These are phyloP conservation scores for Rhodotorula sphaerocarpa DNA, from an alignment of 768 basidiomycete genomes.

Conservation along the genomic window DNA sequence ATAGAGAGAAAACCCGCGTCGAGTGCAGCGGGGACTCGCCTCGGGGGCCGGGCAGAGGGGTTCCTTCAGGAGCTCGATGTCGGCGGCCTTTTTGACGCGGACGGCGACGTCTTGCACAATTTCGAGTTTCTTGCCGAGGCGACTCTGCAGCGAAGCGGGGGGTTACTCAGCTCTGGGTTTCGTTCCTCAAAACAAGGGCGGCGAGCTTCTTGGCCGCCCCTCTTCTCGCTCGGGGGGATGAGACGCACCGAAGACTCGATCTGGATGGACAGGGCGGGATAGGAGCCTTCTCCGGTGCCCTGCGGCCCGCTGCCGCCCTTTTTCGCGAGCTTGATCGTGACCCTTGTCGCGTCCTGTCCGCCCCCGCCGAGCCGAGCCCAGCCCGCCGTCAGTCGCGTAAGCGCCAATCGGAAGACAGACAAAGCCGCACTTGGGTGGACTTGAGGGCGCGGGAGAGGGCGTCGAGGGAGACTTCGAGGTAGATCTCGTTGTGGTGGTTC, in stretches of 20 bases:
- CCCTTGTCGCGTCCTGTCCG: conserved; percentile 52
- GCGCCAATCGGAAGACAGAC: background rate
- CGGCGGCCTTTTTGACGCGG: conserved; percentile 66
- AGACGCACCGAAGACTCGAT: conserved; percentile 49
- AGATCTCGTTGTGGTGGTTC: conserved; percentile 72
- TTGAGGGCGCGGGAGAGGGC: conserved; percentile 62
- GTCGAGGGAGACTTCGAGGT: conserved; percentile 62
- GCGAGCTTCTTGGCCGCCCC: no score
- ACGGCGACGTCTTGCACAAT: conserved; percentile 75
- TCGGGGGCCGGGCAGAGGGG: conserved; percentile 81
- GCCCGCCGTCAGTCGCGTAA: no score
- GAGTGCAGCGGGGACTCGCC: conserved; percentile 47
- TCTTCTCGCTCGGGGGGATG: no score
- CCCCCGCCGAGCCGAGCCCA: no score
- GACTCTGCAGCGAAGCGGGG: conserved; percentile 46
- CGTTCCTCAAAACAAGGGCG: no score
- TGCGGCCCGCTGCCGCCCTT: conserved; percentile 52
- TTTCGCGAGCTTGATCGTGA: conserved; percentile 77
- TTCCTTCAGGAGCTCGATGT: conserved; percentile 64
- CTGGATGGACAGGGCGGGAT: conserved; percentile 68
- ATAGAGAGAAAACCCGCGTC: no score
- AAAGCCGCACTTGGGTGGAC: conserved; percentile 33
- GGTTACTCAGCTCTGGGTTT: no score
- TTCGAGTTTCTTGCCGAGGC: conserved; percentile 57
- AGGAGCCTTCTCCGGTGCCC: conserved; percentile 37